These are phyloP conservation scores for Biscutella laevigata DNA, from an alignment of 441 rosid genomes.

Conservation along the genomic window DNA sequence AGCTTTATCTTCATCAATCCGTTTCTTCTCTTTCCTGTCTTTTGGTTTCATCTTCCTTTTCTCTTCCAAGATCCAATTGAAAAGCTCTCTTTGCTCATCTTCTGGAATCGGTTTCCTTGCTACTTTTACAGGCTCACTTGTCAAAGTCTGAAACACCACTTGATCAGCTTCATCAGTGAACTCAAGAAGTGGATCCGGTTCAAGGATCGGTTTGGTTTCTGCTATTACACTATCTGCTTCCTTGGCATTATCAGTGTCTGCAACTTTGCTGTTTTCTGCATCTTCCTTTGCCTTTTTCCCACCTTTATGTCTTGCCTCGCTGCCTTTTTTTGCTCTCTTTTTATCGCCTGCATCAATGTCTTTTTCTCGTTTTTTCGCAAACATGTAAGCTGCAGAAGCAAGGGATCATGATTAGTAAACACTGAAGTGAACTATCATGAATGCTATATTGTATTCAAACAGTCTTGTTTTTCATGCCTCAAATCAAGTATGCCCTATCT, in stretches of 20 bases:
- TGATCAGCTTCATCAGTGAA: slow-evolving; percentile 20
- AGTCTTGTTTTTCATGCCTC: neutral
- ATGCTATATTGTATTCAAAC: neutral
- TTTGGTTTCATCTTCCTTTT: slow-evolving; percentile 52
- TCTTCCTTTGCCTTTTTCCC: slow-evolving; percentile 13
- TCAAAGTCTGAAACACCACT: slow-evolving; percentile 3
- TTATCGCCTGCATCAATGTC: slow-evolving; percentile 21
- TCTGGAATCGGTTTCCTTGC: slow-evolving; percentile 49
- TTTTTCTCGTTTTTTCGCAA: slow-evolving; percentile 44
- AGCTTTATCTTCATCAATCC: slow-evolving; percentile 56
- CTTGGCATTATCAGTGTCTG: slow-evolving; percentile 20
- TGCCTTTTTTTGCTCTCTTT: slow-evolving; percentile 12
- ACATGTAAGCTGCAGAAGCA: slow-evolving; percentile 56
- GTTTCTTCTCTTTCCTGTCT: slow-evolving; percentile 41
- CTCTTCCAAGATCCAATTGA: slow-evolving; percentile 77
- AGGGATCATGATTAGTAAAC: neutral
- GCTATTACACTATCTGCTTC: slow-evolving; percentile 19
- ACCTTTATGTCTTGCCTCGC: slow-evolving; percentile 15
- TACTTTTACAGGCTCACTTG: slow-evolving; percentile 26
- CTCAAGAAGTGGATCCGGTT: slow-evolving; percentile 16
- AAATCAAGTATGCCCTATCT: neutral
- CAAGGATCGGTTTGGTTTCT: slow-evolving; percentile 17
- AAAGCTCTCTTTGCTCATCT: slow-evolving; percentile 65
- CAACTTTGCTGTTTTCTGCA: slow-evolving; percentile 6
- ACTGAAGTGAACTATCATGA: neutral